A percentile compares a stretch with the other conserved stretches of the same genome.
phyloP scores from a whole-genome alignment of 352 stramenopile genomes.

The Phytophthora litchii region DNA sequence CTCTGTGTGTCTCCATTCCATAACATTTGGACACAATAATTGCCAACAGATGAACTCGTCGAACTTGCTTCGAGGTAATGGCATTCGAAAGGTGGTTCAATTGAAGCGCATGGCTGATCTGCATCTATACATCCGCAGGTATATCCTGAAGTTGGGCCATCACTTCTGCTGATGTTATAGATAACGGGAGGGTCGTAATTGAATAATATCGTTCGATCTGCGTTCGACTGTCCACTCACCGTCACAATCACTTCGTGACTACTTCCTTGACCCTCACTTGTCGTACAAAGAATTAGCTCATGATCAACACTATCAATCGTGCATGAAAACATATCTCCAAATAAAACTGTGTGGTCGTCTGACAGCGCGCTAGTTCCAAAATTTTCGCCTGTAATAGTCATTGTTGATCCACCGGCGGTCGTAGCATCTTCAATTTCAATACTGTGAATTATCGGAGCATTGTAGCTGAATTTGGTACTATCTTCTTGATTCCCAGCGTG shows the following conservation, averaged over 20 bases:
- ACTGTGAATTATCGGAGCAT: constrained; percentile 47
- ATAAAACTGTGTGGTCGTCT: constrained; percentile 32
- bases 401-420: constrained; percentile 47
- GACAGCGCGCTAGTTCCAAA: constrained; percentile 57
- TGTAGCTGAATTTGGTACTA: constrained; percentile 52
- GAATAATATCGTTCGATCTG: constrained; percentile 33
- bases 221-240: constrained; percentile 43
- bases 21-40: constrained; percentile 42
- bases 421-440: constrained; percentile 40
- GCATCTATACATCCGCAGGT: constrained; percentile 51
- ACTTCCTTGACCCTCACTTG: constrained; percentile 50
- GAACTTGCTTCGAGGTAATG: constrained; percentile 33
- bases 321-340: constrained; percentile 42
- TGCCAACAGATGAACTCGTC: constrained; percentile 12
- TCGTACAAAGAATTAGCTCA: constrained; percentile 37
- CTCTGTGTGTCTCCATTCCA: constrained; percentile 24
- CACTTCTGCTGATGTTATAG: constrained; percentile 39
- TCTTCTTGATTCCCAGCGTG: constrained; percentile 50
- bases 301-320: constrained; percentile 43
- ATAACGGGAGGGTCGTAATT: constrained; percentile 53
- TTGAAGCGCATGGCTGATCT: constrained; percentile 44
- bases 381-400: constrained; percentile 55
- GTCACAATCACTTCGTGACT: constrained; percentile 42
- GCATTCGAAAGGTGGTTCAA: constrained; percentile 49
- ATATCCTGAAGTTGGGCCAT: constrained; percentile 60